A percentile compares a stretch with the other conserved stretches of the same genome.
phyloP scores from a whole-genome alignment of 129 eudicot species.

The Erigeron canadensis region DNA sequence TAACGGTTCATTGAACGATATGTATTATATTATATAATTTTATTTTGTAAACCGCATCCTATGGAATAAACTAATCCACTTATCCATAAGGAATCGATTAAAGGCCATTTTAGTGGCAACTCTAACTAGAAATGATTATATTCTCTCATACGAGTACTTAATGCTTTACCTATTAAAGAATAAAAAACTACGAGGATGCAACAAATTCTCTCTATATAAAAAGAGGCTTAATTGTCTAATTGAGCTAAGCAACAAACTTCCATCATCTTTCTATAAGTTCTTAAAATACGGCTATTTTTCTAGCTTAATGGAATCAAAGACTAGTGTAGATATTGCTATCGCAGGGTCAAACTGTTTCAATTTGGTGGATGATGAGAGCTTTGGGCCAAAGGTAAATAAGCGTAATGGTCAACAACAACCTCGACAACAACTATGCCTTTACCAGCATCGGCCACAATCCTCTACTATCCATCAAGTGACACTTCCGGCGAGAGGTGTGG shows the following conservation, averaged over 20 bases:
- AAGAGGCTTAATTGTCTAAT: not conserved
- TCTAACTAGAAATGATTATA: conserved; percentile 22
- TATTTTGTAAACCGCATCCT: conserved; percentile 23
- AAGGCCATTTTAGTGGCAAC: conserved; percentile 18
- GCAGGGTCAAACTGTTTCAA: conserved; percentile 34
- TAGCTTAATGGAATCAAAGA: conserved; percentile 43
- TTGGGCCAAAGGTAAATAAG: conserved; percentile 29
- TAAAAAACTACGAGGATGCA: not conserved
- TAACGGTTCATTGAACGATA: conserved; percentile 13
- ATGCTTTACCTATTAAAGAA: not conserved
- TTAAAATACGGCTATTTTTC: conserved; percentile 17
- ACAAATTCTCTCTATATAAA: conserved; percentile 27
- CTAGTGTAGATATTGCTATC: conserved; percentile 13
- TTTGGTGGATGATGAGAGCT: conserved; percentile 28
- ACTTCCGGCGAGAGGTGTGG: conserved; percentile 28
- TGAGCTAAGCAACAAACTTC: conserved; percentile 28
- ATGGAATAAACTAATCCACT: conserved; percentile 10
- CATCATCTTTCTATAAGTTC: conserved; percentile 18
- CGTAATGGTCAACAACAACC: conserved; percentile 18
- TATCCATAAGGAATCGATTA: conserved; percentile 29
- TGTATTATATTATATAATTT: too few relatives aligned
- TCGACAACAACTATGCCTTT: conserved; percentile 29
- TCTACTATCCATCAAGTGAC: conserved; percentile 29
- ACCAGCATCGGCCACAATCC: conserved; percentile 33
- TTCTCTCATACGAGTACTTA: conserved; percentile 19